These are phyloP conservation scores for Xylariaceae sp. DNA, from an alignment of 2,329 filamentous ascomycete genomes.

Conservation along the genomic window DNA sequence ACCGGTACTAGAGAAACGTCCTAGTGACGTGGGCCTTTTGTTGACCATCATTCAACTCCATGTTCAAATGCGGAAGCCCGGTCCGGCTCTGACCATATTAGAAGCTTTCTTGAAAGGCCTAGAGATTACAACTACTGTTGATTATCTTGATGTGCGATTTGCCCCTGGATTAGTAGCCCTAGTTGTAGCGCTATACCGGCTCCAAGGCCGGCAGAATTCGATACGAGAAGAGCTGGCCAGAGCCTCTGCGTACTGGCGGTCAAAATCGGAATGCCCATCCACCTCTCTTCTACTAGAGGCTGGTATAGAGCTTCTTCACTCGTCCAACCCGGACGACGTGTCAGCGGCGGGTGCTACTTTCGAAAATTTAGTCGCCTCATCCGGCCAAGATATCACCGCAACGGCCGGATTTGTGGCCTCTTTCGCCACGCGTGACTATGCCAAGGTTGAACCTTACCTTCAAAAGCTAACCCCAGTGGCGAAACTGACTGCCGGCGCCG, in stretches of 20 bases:
- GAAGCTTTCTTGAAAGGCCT: slow-evolving; percentile 71
- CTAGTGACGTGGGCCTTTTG: slow-evolving; percentile 74
- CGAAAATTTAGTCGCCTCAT: slow-evolving; percentile 60
- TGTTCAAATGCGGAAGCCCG: slow-evolving; percentile 64
- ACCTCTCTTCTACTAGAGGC: slow-evolving; percentile 74
- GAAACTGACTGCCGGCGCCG: slow-evolving; percentile 55
- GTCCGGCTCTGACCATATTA: slow-evolving; percentile 68
- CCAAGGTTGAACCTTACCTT: slow-evolving; percentile 52
- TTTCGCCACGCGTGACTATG: slow-evolving; percentile 59
- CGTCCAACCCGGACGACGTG: slow-evolving; percentile 64
- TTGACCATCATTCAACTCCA: slow-evolving; percentile 81
- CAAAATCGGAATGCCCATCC: slow-evolving; percentile 49
- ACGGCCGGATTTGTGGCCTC: slow-evolving; percentile 84
- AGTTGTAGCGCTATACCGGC: slow-evolving; percentile 72
- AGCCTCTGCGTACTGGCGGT: slow-evolving; percentile 77
- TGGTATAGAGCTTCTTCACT: slow-evolving; percentile 76
- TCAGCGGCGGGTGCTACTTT: slow-evolving; percentile 74
- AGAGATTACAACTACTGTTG: slow-evolving; percentile 54
- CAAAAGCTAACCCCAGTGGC: slow-evolving; percentile 58
- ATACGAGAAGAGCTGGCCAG: slow-evolving; percentile 71
- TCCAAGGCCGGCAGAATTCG: slow-evolving; percentile 67
- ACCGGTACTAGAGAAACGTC: slow-evolving; percentile 66
- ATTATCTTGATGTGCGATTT: slow-evolving; percentile 67
- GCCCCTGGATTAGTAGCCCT: slow-evolving; percentile 81
- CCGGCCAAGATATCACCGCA: slow-evolving; percentile 64